Evolutionary conservation across 192 early-diverging fungal genomes (phyloP).

Genomic region (Spizellomyces sp.): DNA sequence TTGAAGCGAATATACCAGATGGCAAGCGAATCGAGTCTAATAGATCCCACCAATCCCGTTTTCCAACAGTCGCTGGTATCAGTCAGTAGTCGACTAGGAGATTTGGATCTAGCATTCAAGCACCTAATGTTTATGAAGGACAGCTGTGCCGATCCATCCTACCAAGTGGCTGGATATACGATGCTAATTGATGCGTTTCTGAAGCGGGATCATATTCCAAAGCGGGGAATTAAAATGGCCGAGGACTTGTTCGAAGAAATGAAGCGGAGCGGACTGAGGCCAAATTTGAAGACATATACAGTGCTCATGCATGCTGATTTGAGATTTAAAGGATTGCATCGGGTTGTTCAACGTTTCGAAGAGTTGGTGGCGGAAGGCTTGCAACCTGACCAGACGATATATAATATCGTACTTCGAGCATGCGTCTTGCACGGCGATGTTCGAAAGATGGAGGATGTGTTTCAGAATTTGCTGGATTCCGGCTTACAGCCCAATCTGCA

Average conservation of each 20-base stretch:
- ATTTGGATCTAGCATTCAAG: conserved; percentile 2
- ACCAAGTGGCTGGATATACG: conserved; percentile 13
- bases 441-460: conserved; percentile 9
- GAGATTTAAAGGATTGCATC: not conserved
- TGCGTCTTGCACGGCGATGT: conserved; percentile 15
- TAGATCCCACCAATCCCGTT: not conserved
- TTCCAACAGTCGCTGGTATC: conserved; percentile 1
- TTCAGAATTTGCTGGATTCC: not conserved
- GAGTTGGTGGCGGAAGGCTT: conserved; percentile 14
- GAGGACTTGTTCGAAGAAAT: conserved; percentile 23
- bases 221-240: conserved; percentile 1
- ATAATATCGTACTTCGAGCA: conserved; percentile 9
- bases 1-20: too few species aligned
- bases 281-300: conserved; percentile 10
- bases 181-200: conserved; percentile 9
- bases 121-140: not conserved
- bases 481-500: conserved; percentile 4
- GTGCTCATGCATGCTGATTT: conserved; percentile 18
- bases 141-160: not conserved
- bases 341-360: not conserved
- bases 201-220: not conserved
- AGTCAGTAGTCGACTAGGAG: not conserved
- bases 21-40: too few species aligned
- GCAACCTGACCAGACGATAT: conserved; percentile 7
- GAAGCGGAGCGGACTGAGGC: conserved; percentile 5